Evolutionary conservation across 768 basidiomycete species (phyloP).

Genomic region (Cantharellus anzutake): DNA sequence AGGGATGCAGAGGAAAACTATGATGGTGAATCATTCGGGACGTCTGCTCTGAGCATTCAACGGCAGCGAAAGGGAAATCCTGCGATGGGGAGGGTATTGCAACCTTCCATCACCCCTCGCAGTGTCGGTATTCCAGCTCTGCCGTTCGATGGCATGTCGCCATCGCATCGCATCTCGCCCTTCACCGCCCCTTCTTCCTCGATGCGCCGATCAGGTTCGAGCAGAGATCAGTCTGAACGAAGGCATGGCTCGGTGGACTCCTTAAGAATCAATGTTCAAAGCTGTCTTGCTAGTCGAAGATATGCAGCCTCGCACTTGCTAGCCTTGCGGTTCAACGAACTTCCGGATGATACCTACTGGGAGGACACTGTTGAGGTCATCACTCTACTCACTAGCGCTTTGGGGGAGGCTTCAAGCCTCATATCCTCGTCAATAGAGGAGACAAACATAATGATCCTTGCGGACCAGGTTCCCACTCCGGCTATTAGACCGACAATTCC

Average conservation of each 20-base stretch:
- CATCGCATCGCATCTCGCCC: not conserved
- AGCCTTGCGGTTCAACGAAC: slow-evolving; percentile 51
- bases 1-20: not conserved
- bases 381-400: slow-evolving; percentile 42
- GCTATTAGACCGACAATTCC: not conserved
- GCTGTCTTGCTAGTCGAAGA: slow-evolving; percentile 50
- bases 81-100: not conserved
- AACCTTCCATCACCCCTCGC: not conserved
- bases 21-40: not conserved
- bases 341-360: slow-evolving; percentile 65
- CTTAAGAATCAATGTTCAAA: slow-evolving; percentile 45
- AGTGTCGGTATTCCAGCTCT: not conserved
- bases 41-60: not conserved
- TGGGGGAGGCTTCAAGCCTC: slow-evolving; percentile 43
- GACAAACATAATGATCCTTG: too few species aligned
- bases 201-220: not conserved
- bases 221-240: not conserved
- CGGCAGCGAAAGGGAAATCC: not conserved
- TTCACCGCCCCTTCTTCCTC: not conserved
- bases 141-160: not conserved
- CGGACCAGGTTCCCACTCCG: not conserved
- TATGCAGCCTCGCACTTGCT: slow-evolving; percentile 66
- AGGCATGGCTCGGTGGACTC: slow-evolving; percentile 2
- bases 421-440: slow-evolving; percentile 41
- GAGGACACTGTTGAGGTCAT: slow-evolving; percentile 67